Conservation (phyloP, 2,329 filamentous ascomycete genomes). For the Spiromastix sp. region DNA sequence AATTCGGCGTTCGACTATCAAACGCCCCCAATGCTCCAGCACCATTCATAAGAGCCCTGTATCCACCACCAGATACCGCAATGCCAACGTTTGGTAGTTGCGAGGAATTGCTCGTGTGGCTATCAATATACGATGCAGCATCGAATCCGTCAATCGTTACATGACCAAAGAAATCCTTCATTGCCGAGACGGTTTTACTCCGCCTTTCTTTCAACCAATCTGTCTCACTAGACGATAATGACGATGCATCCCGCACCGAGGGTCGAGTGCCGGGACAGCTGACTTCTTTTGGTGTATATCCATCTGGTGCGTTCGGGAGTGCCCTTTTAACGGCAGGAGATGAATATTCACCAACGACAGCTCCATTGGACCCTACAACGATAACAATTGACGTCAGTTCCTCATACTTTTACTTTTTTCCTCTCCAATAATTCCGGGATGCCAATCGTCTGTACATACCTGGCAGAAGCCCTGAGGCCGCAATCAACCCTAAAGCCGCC, state of each 20-base stretch:
- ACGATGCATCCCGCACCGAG: constrained; percentile 51
- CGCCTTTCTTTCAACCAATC: constrained; percentile 64
- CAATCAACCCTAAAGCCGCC: no score
- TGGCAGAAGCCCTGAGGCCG: no score
- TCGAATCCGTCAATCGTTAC: constrained; percentile 71
- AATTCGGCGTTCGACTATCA: constrained; percentile 58
- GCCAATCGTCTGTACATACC: no score
- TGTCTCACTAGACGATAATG: constrained; percentile 58
- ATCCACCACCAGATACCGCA: constrained; percentile 74
- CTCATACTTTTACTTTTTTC: no score
- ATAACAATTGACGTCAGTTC: no score
- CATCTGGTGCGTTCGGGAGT: constrained; percentile 48
- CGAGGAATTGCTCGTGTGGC: constrained; percentile 43
- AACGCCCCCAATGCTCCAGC: constrained; percentile 71
- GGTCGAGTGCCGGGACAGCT: constrained; percentile 62
- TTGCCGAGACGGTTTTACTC: constrained; percentile 61
- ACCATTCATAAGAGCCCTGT: constrained; percentile 75
- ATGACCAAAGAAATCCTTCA: constrained; percentile 61
- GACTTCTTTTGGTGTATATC: constrained; percentile 60
- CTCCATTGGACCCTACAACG: no score
- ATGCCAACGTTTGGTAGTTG: constrained; percentile 61
- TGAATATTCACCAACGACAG: no score
- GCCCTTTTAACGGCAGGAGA: no score
- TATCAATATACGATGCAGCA: constrained; percentile 59
- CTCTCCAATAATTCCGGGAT: no score